phyloP scores from a whole-genome alignment of 2,329 filamentous ascomycete species.

The Arthrinium phaeospermum region DNA sequence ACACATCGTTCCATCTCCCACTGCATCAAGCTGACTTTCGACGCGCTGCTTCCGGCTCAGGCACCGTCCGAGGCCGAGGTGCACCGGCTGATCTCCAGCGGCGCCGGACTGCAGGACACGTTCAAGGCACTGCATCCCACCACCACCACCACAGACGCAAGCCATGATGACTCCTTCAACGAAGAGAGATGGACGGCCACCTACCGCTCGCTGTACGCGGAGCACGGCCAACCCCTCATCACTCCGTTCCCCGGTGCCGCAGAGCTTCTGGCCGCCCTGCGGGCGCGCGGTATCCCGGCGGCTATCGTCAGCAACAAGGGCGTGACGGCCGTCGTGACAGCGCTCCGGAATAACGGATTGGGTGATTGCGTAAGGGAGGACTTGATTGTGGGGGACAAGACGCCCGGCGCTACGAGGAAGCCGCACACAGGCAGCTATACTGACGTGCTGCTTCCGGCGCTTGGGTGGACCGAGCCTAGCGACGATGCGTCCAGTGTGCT shows the following conservation, averaged over 20 bases:
- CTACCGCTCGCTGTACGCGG: conserved; percentile 25
- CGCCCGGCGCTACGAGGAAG: conserved; percentile 25
- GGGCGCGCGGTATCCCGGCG: conserved; percentile 16
- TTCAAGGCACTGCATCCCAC: conserved; percentile 24
- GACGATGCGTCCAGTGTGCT: conserved; percentile 21
- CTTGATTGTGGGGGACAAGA: conserved; percentile 27
- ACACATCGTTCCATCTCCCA: conserved; percentile 26
- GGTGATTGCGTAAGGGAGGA: conserved; percentile 19
- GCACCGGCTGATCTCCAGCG: conserved; percentile 24
- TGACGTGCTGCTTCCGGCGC: conserved; percentile 24
- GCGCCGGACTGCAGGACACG: conserved; percentile 25
- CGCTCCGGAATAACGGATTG: conserved; percentile 22
- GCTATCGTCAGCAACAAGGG: conserved; percentile 28
- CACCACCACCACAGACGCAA: not conserved
- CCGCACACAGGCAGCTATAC: conserved; percentile 25
- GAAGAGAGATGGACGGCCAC: not conserved
- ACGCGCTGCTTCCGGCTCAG: conserved; percentile 21
- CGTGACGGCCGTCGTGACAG: conserved; percentile 11
- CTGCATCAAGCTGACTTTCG: conserved; percentile 27
- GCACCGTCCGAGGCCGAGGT: conserved; percentile 22
- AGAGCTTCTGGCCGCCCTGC: conserved; percentile 23
- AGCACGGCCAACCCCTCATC: conserved; percentile 24
- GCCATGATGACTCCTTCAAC: not conserved
- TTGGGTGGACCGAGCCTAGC: not conserved
- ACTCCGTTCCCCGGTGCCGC: conserved; percentile 23